These are phyloP conservation scores for Cryphonectria nitschkei DNA, from an alignment of 2,329 filamentous ascomycete genomes.

Conservation along the genomic window DNA sequence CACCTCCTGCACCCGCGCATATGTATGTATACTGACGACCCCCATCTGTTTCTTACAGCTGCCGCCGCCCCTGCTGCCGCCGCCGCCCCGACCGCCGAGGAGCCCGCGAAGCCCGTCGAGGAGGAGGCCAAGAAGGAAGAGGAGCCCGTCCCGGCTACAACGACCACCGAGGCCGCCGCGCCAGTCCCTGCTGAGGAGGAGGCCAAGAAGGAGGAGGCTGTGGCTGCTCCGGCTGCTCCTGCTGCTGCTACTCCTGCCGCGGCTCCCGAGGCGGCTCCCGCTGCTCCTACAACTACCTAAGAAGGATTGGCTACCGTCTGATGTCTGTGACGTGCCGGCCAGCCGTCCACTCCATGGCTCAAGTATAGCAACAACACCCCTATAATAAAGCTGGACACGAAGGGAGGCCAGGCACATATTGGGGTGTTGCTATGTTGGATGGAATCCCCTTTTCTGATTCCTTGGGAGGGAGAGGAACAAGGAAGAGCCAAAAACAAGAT, in stretches of 20 bases:
- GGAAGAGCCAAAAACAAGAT: neutral
- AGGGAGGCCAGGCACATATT: neutral
- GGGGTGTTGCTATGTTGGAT: neutral
- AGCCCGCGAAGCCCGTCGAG: slow-evolving; percentile 32
- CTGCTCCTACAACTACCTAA: slow-evolving; percentile 15
- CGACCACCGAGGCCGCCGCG: slow-evolving; percentile 35
- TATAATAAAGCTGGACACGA: neutral
- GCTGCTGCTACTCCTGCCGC: slow-evolving; percentile 29
- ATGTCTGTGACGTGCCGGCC: neutral
- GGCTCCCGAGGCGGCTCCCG: slow-evolving; percentile 28
- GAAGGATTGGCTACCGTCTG: neutral
- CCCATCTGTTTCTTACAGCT: slow-evolving; percentile 20
- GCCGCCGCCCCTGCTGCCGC: slow-evolving; percentile 29
- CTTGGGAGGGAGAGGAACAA: neutral
- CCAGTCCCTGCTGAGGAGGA: slow-evolving; percentile 31
- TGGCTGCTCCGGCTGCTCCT: slow-evolving; percentile 3
- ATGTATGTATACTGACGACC: neutral
- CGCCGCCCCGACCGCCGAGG: slow-evolving; percentile 13
- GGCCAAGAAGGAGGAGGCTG: slow-evolving; percentile 30
- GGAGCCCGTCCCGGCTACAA: slow-evolving; percentile 30
- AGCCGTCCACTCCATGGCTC: neutral
- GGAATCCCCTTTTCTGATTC: neutral
- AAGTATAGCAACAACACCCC: neutral
- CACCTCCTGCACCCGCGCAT: neutral
- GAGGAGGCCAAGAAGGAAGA: slow-evolving; percentile 33